A percentile compares a stretch with the other conserved stretches of the same genome.
These are phyloP conservation scores for Termitomyces sp. DNA, from an alignment of 768 basidiomycete species.

Conservation along the genomic window DNA sequence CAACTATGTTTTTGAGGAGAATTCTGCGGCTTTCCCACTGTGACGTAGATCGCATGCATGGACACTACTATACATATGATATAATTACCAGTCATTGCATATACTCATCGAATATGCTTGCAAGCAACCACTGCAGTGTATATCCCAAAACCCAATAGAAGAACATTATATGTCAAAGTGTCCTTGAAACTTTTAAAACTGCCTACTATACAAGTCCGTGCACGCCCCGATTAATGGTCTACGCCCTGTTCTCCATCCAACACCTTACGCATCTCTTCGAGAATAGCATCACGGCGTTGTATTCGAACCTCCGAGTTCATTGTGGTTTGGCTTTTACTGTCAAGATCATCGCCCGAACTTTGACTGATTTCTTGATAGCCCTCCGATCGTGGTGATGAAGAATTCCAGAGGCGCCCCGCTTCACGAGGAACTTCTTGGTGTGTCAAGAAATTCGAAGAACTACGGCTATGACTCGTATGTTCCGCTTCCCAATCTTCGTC, in stretches of 20 bases:
- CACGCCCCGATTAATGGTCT: too few relatives aligned
- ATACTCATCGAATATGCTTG: too few relatives aligned
- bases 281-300: conserved; percentile 4
- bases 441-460: not conserved
- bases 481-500: not conserved
- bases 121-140: too few relatives aligned
- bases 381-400: not conserved
- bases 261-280: conserved; percentile 9
- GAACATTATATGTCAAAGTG: not conserved
- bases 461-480: not conserved
- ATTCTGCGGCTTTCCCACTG: too few relatives aligned
- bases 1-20: too few relatives aligned
- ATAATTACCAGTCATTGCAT: not conserved
- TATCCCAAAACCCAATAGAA: too few relatives aligned
- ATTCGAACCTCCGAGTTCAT: conserved; percentile 5
- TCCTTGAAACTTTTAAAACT: not conserved
- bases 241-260: conserved; percentile 4
- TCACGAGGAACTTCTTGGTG: not conserved
- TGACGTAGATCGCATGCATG: too few relatives aligned
- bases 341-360: not conserved
- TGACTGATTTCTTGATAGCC: not conserved
- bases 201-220: not conserved
- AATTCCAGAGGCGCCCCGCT: not conserved
- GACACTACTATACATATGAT: too few relatives aligned
- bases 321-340: not conserved